phyloP scores from a whole-genome alignment of 306 rosid species.

The Malus orientalis region DNA sequence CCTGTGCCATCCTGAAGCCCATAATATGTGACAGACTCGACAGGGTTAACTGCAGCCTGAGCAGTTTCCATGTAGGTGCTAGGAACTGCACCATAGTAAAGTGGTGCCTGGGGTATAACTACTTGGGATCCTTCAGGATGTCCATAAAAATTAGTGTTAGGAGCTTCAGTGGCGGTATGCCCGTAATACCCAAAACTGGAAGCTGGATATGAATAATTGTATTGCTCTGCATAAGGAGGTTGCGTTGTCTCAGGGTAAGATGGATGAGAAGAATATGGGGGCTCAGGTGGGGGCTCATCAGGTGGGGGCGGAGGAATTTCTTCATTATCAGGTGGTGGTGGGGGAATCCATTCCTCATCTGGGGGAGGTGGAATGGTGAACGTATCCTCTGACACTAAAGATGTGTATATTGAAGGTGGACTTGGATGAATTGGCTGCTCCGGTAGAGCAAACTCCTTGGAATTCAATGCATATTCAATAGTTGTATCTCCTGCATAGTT shows the following conservation, averaged over 20 bases:
- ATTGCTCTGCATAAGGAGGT: constrained; percentile 47
- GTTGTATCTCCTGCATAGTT: constrained; percentile 36
- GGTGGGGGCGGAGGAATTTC: constrained; percentile 87
- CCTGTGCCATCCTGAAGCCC: constrained; percentile 47
- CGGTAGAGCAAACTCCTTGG: constrained; percentile 18
- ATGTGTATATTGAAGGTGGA: constrained; percentile 20
- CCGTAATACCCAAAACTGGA: constrained; percentile 58
- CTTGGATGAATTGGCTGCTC: constrained; percentile 37
- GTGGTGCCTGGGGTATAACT: constrained; percentile 46
- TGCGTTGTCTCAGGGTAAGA: constrained; percentile 58
- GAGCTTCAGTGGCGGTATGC: constrained; percentile 41
- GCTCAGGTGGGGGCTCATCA: constrained; percentile 58
- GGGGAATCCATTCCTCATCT: constrained; percentile 97
- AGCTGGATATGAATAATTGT: constrained; percentile 46
- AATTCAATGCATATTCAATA: constrained; percentile 15
- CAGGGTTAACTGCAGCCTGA: constrained; percentile 41
- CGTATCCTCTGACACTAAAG: constrained; percentile 26
- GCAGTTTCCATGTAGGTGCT: constrained; percentile 38
- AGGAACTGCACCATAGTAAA: constrained; percentile 60
- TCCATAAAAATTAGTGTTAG: constrained; percentile 46
- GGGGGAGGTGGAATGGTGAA: constrained; percentile 69
- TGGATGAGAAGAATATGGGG: constrained; percentile 36
- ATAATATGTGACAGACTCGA: constrained; percentile 48
- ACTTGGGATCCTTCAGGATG: constrained; percentile 43
- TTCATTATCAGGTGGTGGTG: constrained; percentile 93